A percentile compares a stretch with the other conserved stretches of the same genome.
These are phyloP conservation scores for Fomitopsis pinicola DNA, from an alignment of 1,284 basidiomycete species.

Conservation along the genomic window DNA sequence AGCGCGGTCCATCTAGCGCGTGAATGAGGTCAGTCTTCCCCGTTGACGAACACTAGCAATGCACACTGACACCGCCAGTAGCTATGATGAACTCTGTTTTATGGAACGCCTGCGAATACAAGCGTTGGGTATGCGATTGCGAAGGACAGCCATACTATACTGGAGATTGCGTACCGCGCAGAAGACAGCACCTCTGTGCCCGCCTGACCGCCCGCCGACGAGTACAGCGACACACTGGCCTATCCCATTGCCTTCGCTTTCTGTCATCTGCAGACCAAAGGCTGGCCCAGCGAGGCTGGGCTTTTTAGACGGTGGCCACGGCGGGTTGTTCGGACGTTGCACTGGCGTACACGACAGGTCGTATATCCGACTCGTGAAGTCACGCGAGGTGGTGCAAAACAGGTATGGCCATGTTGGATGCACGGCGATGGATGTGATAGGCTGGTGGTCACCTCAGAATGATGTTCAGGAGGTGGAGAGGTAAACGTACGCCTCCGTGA, in stretches of 20 bases:
- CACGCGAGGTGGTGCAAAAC: slow-evolving; percentile 65
- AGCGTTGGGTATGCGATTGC: not conserved
- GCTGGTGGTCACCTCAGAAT: slow-evolving; percentile 30
- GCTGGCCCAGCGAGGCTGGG: slow-evolving; percentile 62
- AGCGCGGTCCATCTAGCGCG: slow-evolving; percentile 56
- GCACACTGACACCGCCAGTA: slow-evolving; percentile 59
- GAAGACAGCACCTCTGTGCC: slow-evolving; percentile 63
- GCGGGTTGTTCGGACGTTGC: slow-evolving; percentile 43
- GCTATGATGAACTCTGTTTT: slow-evolving; percentile 56
- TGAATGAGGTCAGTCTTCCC: not conserved
- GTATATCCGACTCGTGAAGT: slow-evolving; percentile 62
- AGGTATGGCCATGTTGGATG: slow-evolving; percentile 54
- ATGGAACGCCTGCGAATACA: slow-evolving; percentile 55
- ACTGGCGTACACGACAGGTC: slow-evolving; percentile 38
- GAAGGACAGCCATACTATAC: not conserved
- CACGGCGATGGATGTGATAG: slow-evolving; percentile 61
- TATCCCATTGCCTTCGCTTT: slow-evolving; percentile 52
- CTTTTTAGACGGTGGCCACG: slow-evolving; percentile 47
- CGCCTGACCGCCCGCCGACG: slow-evolving; percentile 65
- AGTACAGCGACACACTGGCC: slow-evolving; percentile 63
- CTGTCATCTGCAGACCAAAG: slow-evolving; percentile 58
- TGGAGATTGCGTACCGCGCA: slow-evolving; percentile 43
- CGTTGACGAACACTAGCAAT: not conserved
- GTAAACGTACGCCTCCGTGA: slow-evolving; percentile 58
- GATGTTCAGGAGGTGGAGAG: slow-evolving; percentile 3